Evolutionary conservation across 2,329 filamentous ascomycete species (phyloP), one percentile per base, ranked within the genome.

Genomic region (Cryphonectria carpinicola): DNA sequence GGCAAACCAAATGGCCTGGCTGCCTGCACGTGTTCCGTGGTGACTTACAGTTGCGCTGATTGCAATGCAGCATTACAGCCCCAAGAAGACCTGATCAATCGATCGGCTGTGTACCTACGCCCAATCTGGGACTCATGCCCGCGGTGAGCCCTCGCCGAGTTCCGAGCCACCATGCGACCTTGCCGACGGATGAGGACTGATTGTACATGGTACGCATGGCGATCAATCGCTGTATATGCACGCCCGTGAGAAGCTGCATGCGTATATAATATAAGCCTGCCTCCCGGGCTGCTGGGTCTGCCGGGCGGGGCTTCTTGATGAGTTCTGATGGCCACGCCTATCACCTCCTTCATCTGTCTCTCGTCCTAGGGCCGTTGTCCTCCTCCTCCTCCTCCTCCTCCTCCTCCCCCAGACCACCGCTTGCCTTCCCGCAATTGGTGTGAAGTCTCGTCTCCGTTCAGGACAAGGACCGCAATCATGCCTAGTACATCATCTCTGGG

Each of bases 1-100:
- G 63, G 70, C 71, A 73, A 73, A 73, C 71, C 70, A 68, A 37
- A 43, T 37, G 46, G 58, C 67, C 37, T 35, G 32, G 17, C 63
- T 58, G 32, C 58, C 39, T 43, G 67, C 71, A 73, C 71, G 71
- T 73, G 71, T 65, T 68, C 32, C 22, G 28, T 28, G 65, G 32
- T 22, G 22, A 54, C 22, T 37, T 11, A 25, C 28, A 65, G 46
- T 25, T 58, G 49, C 41, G n/a, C 49, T 52, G 56, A 60, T 67
- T 66, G 58, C 67, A 67, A 64, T 58, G 64, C 64, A 63, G 35
- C 10, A 39, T 11, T 39, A 39, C 37, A 39, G 37, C 11, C 58
- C 63, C 19, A 64, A 41, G 58, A 66, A 37, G 63, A 35, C 67
- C 67, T 63, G 67, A 64, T 39, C 35, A 61, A 64, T 68, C 46